phyloP scores from a whole-genome alignment of 805 yeast species.

The Maudiozyma serrabonitensis region DNA sequence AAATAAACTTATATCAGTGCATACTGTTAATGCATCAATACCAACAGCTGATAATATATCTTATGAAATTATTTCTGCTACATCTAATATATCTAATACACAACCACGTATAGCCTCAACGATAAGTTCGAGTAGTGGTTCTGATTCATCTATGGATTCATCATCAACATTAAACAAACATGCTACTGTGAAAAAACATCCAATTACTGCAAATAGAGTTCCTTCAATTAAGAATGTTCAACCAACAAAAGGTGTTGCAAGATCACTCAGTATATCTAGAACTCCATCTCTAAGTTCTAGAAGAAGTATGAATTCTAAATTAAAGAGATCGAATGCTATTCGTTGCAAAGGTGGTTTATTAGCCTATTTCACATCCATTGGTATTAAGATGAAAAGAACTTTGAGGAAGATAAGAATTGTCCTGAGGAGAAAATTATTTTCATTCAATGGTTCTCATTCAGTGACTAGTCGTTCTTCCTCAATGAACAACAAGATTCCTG shows the following conservation, averaged over 20 bases:
- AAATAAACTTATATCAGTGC: conserved; percentile 1
- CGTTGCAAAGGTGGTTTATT: conserved; percentile 33
- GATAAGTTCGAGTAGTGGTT: background rate
- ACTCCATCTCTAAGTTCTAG: background rate
- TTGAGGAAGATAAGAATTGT: conserved; percentile 23
- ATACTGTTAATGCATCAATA: conserved; percentile 8
- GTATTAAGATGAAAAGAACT: conserved; percentile 17
- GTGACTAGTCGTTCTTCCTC: background rate
- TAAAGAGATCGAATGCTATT: conserved; percentile 28
- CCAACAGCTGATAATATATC: conserved; percentile 26
- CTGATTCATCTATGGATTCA: background rate
- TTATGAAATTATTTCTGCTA: conserved; percentile 17
- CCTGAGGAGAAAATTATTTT: conserved; percentile 17
- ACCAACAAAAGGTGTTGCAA: conserved; percentile 2
- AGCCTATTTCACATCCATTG: conserved; percentile 22
- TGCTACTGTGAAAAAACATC: background rate
- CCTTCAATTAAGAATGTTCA: conserved; percentile 14
- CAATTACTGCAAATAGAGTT: conserved; percentile 4
- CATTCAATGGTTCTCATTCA: conserved; percentile 5
- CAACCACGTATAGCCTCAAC: conserved; percentile 4
- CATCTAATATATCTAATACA: conserved; percentile 1
- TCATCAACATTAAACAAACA: background rate
- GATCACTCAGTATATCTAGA: background rate
- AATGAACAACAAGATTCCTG: background rate
- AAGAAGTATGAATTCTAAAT: conserved; percentile 1